Evolutionary conservation across 306 rosid species (phyloP).

Genomic region (Phaseolus lunatus): DNA sequence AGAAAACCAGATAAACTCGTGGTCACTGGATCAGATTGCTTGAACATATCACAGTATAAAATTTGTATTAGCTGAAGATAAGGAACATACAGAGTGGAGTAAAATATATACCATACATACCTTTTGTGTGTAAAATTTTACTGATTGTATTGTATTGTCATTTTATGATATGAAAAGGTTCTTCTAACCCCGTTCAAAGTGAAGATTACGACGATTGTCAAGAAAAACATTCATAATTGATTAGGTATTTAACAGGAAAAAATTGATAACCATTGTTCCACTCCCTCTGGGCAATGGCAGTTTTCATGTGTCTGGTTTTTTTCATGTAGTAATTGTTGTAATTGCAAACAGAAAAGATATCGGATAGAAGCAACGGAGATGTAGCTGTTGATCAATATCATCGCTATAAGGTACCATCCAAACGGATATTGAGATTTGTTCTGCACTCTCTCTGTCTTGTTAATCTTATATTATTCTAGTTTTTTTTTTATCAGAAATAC

Average conservation of each 20-base stretch:
- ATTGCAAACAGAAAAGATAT: slow-evolving; percentile 49
- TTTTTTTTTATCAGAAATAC: neutral
- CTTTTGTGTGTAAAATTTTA: neutral
- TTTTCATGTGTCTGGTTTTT: neutral
- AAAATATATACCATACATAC: too few species aligned
- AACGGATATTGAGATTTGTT: neutral
- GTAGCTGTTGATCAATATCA: slow-evolving; percentile 62
- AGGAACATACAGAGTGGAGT: neutral
- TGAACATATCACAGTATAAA: neutral
- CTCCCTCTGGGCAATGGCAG: neutral
- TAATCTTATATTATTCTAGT: neutral
- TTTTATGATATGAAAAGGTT: neutral
- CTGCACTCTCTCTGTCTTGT: neutral
- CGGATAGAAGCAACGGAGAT: slow-evolving; percentile 57
- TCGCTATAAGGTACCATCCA: slow-evolving; percentile 55
- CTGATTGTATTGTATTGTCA: neutral
- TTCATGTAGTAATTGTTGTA: slow-evolving; percentile 3
- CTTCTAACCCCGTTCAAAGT: neutral
- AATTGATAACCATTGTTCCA: neutral
- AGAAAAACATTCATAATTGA: neutral
- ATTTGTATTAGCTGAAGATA: slow-evolving; percentile 2
- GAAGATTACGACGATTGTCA: neutral
- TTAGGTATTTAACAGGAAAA: neutral
- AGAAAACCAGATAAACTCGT: too few species aligned
- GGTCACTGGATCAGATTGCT: too few species aligned